These are phyloP conservation scores for Fagopyrum tataricum DNA, from an alignment of 148 eudicot genomes.

Conservation along the genomic window DNA sequence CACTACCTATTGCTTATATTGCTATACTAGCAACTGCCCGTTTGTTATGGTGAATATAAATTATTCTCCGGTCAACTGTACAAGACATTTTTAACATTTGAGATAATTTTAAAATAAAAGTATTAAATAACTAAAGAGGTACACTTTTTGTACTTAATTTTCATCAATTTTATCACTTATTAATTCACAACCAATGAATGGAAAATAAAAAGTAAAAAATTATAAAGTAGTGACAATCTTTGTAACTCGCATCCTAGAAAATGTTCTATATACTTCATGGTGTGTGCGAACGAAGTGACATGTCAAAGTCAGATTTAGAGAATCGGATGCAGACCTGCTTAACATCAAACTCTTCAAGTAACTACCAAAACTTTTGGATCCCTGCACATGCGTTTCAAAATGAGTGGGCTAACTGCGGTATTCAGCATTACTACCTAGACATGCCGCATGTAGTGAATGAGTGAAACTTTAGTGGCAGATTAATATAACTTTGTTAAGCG, in stretches of 20 bases:
- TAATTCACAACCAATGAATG: too few species aligned
- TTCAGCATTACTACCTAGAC: not conserved
- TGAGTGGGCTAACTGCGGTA: not conserved
- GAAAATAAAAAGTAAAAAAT: too few species aligned
- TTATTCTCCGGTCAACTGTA: not conserved
- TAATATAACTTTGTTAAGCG: not conserved
- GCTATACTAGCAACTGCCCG: not conserved
- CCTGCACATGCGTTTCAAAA: not conserved
- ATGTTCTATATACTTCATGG: not conserved
- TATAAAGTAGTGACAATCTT: too few species aligned
- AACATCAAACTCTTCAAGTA: not conserved
- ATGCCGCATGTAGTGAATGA: not conserved
- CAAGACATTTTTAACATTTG: too few species aligned
- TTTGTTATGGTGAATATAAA: not conserved
- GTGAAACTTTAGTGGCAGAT: not conserved
- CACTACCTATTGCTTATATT: not conserved
- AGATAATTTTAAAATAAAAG: too few species aligned
- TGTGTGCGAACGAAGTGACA: not conserved
- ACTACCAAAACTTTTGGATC: not conserved
- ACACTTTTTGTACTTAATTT: too few species aligned
- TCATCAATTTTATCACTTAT: too few species aligned
- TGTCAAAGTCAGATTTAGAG: not conserved
- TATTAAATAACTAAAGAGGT: too few species aligned
- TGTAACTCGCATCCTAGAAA: too few species aligned
- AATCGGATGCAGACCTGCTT: not conserved